Conservation (phyloP, 768 basidiomycete genomes). For the Paxillus involutus region DNA sequence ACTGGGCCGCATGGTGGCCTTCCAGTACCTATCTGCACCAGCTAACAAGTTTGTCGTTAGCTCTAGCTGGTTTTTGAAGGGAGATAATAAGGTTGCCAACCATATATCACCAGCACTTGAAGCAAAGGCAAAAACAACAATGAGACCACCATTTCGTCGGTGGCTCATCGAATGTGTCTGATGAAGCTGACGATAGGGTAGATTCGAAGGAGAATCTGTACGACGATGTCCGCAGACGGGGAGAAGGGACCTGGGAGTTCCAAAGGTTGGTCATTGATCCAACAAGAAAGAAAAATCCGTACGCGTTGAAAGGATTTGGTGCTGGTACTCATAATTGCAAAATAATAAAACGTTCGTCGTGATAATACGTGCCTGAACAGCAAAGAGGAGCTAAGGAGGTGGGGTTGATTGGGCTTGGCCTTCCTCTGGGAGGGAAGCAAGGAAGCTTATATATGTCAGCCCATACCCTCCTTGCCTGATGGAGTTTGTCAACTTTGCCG, state of each 20-base stretch:
- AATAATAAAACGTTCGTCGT: background rate
- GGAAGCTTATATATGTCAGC: background rate
- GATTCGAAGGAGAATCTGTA: slow-evolving; percentile 25
- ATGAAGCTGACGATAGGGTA: slow-evolving; percentile 22
- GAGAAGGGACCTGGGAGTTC: slow-evolving; percentile 5
- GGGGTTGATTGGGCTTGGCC: background rate
- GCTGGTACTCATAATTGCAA: slow-evolving; percentile 10
- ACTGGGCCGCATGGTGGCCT: too few relatives aligned
- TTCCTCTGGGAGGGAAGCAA: slow-evolving; percentile 8
- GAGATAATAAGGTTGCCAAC: background rate
- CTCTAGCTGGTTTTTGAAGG: too few relatives aligned
- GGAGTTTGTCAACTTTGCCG: slow-evolving; percentile 1
- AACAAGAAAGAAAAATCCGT: background rate
- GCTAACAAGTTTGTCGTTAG: too few relatives aligned
- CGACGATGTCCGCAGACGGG: slow-evolving; percentile 7
- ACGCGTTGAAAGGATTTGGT: slow-evolving; percentile 9
- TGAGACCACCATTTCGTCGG: slow-evolving; percentile 20
- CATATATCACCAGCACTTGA: slow-evolving; percentile 23
- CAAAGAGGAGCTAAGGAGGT: background rate
- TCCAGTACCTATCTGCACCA: too few relatives aligned
- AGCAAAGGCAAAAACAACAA: slow-evolving; percentile 17
- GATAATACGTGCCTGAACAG: background rate
- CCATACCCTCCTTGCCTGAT: background rate
- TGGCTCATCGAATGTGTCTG: slow-evolving; percentile 23
- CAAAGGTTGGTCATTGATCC: background rate